Evolutionary conservation across 2,329 filamentous ascomycete species (phyloP), one percentile per base, ranked within the genome.

Genomic region (Dactylonectria macrodidyma): DNA sequence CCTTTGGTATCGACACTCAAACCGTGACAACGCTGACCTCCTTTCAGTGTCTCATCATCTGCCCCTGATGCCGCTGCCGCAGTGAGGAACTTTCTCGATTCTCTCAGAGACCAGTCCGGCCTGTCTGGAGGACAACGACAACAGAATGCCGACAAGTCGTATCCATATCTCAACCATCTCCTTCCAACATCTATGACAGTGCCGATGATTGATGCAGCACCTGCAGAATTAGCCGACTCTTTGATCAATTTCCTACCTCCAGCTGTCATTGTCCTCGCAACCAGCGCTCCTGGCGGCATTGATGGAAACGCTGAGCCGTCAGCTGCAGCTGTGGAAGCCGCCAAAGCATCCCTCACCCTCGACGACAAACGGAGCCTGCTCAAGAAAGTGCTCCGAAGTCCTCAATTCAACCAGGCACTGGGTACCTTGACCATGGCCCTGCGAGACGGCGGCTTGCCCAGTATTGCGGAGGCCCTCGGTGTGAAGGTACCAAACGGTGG

Each of bases 391-490:
- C 83, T 98, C 14, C 90, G 93, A 71, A 97, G 93, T 72, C 95
- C 96, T 19, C 96, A 99, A 78, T 95, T 99, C 77, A 89, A 90
- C 68, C 96, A 98, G 80, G 95, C 94, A 73, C 83, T 98, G 46
- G 89, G 90, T 1, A 96, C 93, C 78, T 83, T 99, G 74, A 97
- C 95, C 0, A 90, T 95, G 81, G 96, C 96, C 12, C 85, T 99
- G 62, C 88, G 95, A 65, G 95, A 98, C 75, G 96, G 96, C 12
- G 96, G 95, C 0, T 82, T 99, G 65, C 95, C 95, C 5, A 97
- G 91, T 74, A 92, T 99, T 71, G 92, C 94, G 7, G 95, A 97
- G 75, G 95, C 95, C 4, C 84, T 99, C 46, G 89, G 91, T 7
- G 89, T 98, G 66, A 90, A 90, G 73, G 90, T 99, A 22, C 88